These are phyloP conservation scores for Cucumis melo DNA, from an alignment of 306 rosid genomes.

Conservation along the genomic window DNA sequence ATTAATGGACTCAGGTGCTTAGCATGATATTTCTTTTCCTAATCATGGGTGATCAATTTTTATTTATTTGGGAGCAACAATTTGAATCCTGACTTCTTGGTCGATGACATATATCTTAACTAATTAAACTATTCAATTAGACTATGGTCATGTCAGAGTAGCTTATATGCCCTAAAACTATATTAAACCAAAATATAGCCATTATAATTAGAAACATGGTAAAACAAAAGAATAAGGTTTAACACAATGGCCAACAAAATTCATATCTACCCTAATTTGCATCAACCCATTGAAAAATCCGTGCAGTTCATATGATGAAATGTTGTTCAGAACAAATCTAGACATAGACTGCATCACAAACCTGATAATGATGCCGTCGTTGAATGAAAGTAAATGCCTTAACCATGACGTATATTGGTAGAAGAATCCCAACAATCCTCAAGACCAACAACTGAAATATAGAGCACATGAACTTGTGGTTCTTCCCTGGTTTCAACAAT, in stretches of 20 bases:
- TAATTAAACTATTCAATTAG: background rate
- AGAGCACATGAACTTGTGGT: background rate
- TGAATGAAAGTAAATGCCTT: slow-evolving; percentile 41
- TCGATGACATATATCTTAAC: no score
- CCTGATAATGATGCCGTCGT: slow-evolving; percentile 38
- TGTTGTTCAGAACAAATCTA: background rate
- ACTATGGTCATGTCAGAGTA: background rate
- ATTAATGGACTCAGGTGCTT: background rate
- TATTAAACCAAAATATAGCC: background rate
- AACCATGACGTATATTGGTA: slow-evolving; percentile 44
- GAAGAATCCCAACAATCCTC: slow-evolving; percentile 47
- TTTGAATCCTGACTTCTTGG: no score
- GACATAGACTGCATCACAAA: slow-evolving; percentile 8
- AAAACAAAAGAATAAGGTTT: background rate
- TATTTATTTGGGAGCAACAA: no score
- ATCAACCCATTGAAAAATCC: background rate
- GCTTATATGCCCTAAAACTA: background rate
- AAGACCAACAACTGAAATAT: slow-evolving; percentile 39
- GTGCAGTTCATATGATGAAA: background rate
- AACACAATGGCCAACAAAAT: background rate
- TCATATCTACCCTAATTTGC: background rate
- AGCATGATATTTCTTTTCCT: background rate
- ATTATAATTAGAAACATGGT: background rate
- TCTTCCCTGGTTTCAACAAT: background rate
- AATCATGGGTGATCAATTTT: no score